Conservation (phyloP, 495 filamentous ascomycete genomes). For the Penicillium bovifimosum region DNA sequence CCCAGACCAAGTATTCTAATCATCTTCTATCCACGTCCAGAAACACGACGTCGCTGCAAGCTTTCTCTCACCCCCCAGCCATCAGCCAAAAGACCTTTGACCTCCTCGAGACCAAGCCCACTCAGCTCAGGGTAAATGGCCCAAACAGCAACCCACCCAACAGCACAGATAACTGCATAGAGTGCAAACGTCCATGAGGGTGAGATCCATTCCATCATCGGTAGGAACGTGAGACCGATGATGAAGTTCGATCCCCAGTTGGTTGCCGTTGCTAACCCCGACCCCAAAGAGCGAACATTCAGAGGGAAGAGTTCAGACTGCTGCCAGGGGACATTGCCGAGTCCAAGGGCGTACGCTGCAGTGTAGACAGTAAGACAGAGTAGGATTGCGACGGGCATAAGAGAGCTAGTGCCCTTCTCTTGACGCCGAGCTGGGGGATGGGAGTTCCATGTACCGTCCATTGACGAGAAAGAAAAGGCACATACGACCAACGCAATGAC, state of each 20-base stretch:
- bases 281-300: slow-evolving; percentile 74
- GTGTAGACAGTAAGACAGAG: slow-evolving; percentile 76
- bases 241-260: slow-evolving; percentile 88
- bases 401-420: slow-evolving; percentile 5
- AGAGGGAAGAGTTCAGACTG: slow-evolving; percentile 87
- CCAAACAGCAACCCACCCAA: slow-evolving; percentile 63
- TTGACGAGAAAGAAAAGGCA: slow-evolving; percentile 58
- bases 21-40: not conserved
- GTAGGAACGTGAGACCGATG: slow-evolving; percentile 81
- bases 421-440: slow-evolving; percentile 6
- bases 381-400: slow-evolving; percentile 51
- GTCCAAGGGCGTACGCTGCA: slow-evolving; percentile 76
- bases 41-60: slow-evolving; percentile 3
- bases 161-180: slow-evolving; percentile 64
- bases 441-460: slow-evolving; percentile 32
- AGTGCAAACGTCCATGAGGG: slow-evolving; percentile 73
- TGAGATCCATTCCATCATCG: slow-evolving; percentile 72
- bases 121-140: slow-evolving; percentile 80
- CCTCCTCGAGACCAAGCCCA: slow-evolving; percentile 75
- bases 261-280: slow-evolving; percentile 74
- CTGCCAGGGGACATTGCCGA: slow-evolving; percentile 92
- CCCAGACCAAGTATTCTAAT: not conserved
- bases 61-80: slow-evolving; percentile 57
- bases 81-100: slow-evolving; percentile 63
- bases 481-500: slow-evolving; percentile 60